These are phyloP conservation scores for Pulicaria dysenterica DNA, from an alignment of 129 eudicot species.

Conservation along the genomic window DNA sequence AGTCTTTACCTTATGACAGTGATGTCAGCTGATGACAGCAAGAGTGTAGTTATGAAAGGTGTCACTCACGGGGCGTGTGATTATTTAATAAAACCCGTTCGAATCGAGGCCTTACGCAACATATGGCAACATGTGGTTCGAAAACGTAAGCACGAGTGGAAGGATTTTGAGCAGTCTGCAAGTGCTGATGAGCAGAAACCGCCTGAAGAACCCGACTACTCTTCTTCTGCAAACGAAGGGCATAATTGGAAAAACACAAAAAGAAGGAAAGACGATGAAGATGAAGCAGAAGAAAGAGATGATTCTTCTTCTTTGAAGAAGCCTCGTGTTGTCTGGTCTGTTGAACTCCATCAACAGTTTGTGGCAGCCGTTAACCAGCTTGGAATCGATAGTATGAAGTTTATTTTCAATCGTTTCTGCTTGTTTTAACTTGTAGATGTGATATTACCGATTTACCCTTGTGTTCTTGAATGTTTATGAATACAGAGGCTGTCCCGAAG, in stretches of 20 bases:
- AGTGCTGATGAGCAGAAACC: conserved; percentile 56
- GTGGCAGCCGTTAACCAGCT: conserved; percentile 67
- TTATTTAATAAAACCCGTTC: conserved; percentile 64
- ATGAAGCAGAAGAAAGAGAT: conserved; percentile 47
- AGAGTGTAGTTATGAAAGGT: conserved; percentile 68
- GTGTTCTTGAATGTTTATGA: conserved; percentile 4
- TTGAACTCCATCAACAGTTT: conserved; percentile 69
- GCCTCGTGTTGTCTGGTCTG: conserved; percentile 71
- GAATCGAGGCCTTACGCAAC: conserved; percentile 63
- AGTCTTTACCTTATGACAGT: conserved; percentile 36
- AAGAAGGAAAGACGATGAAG: conserved; percentile 61
- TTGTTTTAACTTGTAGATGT: neutral
- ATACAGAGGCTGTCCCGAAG: conserved; percentile 96
- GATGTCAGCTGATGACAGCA: conserved; percentile 68
- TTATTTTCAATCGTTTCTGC: neutral
- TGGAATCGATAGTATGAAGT: conserved; percentile 57
- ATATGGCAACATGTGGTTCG: conserved; percentile 77
- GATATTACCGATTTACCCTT: conserved; percentile 20
- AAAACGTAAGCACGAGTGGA: conserved; percentile 57
- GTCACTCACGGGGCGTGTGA: conserved; percentile 75
- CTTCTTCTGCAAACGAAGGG: conserved; percentile 42
- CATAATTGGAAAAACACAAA: conserved; percentile 49
- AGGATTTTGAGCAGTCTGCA: conserved; percentile 73
- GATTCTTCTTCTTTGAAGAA: conserved; percentile 66
- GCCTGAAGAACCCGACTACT: conserved; percentile 37